A percentile compares a stretch with the other conserved stretches of the same genome.
phyloP scores from a whole-genome alignment of 2,329 filamentous ascomycete species.

The Alternaria sp. region DNA sequence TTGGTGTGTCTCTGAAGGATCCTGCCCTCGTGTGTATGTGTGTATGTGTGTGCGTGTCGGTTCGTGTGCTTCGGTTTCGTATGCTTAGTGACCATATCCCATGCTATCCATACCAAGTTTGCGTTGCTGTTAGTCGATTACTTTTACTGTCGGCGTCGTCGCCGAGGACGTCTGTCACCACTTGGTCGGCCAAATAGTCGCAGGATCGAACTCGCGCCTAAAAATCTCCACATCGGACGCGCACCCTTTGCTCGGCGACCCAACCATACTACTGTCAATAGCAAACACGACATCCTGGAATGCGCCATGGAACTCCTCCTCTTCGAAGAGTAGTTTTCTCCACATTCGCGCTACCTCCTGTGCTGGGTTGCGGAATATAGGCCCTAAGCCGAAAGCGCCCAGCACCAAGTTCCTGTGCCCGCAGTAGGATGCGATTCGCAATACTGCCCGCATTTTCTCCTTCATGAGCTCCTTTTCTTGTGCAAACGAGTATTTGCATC shows the following conservation, averaged over 20 bases:
- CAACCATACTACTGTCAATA: slow-evolving; percentile 51
- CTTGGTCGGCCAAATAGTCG: slow-evolving; percentile 49
- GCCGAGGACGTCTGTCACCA: slow-evolving; percentile 23
- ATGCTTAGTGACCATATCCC: slow-evolving; percentile 3
- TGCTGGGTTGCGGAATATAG: slow-evolving; percentile 57
- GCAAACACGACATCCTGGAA: slow-evolving; percentile 58
- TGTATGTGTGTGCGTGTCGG: slow-evolving; percentile 11
- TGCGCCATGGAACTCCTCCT: slow-evolving; percentile 55
- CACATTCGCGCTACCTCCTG: slow-evolving; percentile 56
- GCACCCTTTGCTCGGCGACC: slow-evolving; percentile 41
- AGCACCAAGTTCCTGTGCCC: slow-evolving; percentile 53
- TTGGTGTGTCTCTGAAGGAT: slow-evolving; percentile 11
- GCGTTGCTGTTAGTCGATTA: background rate
- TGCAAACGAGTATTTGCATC: slow-evolving; percentile 75
- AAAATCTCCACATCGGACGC: slow-evolving; percentile 53
- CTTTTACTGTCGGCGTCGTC: background rate
- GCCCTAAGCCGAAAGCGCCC: slow-evolving; percentile 56
- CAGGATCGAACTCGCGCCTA: slow-evolving; percentile 50
- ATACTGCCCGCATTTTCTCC: slow-evolving; percentile 75
- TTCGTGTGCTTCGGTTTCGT: slow-evolving; percentile 6
- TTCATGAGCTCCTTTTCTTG: slow-evolving; percentile 76
- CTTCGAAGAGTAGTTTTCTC: slow-evolving; percentile 54
- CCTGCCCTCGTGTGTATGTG: slow-evolving; percentile 5
- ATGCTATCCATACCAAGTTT: background rate
- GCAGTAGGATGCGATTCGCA: slow-evolving; percentile 69